Percentiles rank a stretch among this genome's conserved stretches.
Conservation (phyloP, 202 grass and related monocot species). For the Dendrocalamus latiflorus region DNA sequence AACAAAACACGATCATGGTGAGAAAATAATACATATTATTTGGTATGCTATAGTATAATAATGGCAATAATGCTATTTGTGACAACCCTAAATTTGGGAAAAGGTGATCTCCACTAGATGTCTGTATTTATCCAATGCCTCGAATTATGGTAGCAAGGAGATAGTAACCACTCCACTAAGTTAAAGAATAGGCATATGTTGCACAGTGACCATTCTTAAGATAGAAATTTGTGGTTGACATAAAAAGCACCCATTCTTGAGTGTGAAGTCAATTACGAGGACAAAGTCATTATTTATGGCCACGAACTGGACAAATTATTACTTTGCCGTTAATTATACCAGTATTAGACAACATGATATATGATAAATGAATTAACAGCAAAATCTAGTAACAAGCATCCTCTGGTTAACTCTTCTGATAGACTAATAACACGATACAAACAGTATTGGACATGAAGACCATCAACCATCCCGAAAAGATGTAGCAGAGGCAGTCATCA, state of each 20-base stretch:
- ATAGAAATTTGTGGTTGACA: constrained; percentile 2
- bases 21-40: not conserved
- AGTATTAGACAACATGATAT: constrained; percentile 7
- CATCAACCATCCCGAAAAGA: not conserved
- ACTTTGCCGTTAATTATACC: not conserved
- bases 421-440: not conserved
- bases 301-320: constrained; percentile 5
- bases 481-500: not conserved
- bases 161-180: constrained; percentile 3
- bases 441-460: not conserved
- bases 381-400: not conserved
- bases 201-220: not conserved
- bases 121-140: not conserved
- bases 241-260: not conserved
- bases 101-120: not conserved
- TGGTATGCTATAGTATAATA: not conserved
- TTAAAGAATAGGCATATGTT: constrained; percentile 23
- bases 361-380: constrained; percentile 9
- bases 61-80: not conserved
- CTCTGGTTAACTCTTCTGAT: not conserved
- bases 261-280: not conserved
- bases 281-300: not conserved
- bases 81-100: constrained; percentile 6
- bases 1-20: constrained; percentile 25
- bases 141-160: not conserved